These are phyloP conservation scores for Aspergillus saccharolyticus DNA, from an alignment of 495 filamentous ascomycete genomes.

Conservation along the genomic window DNA sequence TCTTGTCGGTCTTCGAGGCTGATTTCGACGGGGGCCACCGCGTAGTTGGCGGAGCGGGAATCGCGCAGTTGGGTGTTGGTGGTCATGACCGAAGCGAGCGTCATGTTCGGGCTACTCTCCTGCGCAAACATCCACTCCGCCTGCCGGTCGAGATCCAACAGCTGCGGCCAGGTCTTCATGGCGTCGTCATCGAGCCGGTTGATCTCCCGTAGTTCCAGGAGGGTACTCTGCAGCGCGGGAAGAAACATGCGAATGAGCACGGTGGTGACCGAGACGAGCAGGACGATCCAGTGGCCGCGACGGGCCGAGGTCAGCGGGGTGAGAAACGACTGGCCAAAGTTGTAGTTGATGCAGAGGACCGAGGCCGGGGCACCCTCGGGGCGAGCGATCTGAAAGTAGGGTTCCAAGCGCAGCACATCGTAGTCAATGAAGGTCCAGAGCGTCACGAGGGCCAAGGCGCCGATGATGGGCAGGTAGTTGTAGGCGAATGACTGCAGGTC, in stretches of 20 bases:
- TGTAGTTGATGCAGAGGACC: slow-evolving; percentile 41
- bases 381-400: slow-evolving; percentile 36
- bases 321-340: slow-evolving; percentile 38
- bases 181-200: slow-evolving; percentile 18
- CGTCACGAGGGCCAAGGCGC: slow-evolving; percentile 30
- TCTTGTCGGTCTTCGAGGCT: slow-evolving; percentile 18
- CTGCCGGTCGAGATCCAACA: slow-evolving; percentile 30
- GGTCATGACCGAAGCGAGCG: slow-evolving; percentile 22
- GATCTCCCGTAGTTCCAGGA: slow-evolving; percentile 35
- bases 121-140: slow-evolving; percentile 35
- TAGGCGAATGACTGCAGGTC: slow-evolving; percentile 32
- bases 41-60: slow-evolving; percentile 29
- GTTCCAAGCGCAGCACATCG: slow-evolving; percentile 39
- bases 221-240: slow-evolving; percentile 33
- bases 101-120: slow-evolving; percentile 23
- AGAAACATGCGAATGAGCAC: slow-evolving; percentile 35
- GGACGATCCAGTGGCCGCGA: slow-evolving; percentile 35
- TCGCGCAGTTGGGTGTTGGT: slow-evolving; percentile 19
- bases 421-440: slow-evolving; percentile 40
- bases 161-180: slow-evolving; percentile 32
- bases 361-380: slow-evolving; percentile 34
- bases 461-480: slow-evolving; percentile 38
- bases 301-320: slow-evolving; percentile 35
- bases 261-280: slow-evolving; percentile 32
- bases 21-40: slow-evolving; percentile 36